Evolutionary conservation across 768 basidiomycete genomes (phyloP).

Genomic region (Peribolospora kevripleyi): DNA sequence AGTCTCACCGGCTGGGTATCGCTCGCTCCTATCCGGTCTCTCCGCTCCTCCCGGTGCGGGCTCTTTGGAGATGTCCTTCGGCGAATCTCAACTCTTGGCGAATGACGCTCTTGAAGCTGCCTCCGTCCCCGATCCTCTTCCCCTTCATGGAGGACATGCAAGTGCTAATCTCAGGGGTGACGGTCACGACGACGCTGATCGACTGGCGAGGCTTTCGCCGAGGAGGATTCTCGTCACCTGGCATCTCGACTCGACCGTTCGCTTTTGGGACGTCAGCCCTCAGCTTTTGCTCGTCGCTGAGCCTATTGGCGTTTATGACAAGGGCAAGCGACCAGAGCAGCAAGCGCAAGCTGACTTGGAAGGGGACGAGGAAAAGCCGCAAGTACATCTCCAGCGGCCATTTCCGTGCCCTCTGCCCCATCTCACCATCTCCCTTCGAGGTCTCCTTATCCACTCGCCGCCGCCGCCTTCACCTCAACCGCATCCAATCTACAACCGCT

Average conservation of each 20-base stretch:
- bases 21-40: too few relatives aligned
- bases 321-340: too few relatives aligned
- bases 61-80: background rate
- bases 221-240: constrained; percentile 40
- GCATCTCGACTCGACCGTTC: constrained; percentile 38
- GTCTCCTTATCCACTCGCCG: constrained; percentile 23
- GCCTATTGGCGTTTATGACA: background rate
- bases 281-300: constrained; percentile 32
- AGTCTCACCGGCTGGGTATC: too few relatives aligned
- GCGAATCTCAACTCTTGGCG: constrained; percentile 15
- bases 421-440: constrained; percentile 36
- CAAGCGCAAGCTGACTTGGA: background rate
- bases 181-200: constrained; percentile 21
- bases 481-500: too few relatives aligned
- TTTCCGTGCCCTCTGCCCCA: constrained; percentile 42
- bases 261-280: constrained; percentile 50
- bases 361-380: background rate
- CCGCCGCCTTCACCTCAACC: background rate
- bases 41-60: background rate
- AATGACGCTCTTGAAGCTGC: constrained; percentile 22
- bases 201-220: constrained; percentile 24
- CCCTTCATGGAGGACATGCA: constrained; percentile 23
- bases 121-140: constrained; percentile 16
- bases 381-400: constrained; percentile 14
- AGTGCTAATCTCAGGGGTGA: constrained; percentile 11